Conservation (phyloP, 768 basidiomycete genomes). For the Amanita pseudoporphyria region DNA sequence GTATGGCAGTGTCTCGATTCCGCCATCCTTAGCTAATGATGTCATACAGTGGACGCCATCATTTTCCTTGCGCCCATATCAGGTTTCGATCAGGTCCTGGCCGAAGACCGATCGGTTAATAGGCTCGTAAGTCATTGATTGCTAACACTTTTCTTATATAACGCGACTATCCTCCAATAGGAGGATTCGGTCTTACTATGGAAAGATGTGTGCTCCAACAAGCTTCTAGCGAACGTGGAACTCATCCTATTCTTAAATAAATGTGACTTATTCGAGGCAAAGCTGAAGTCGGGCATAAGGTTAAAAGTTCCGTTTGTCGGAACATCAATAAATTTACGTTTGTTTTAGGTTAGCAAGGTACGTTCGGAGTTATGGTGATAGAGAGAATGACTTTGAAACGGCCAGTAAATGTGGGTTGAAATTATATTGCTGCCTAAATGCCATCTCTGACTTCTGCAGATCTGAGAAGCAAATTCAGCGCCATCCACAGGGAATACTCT, state of each 20-base stretch:
- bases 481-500: conserved; percentile 70
- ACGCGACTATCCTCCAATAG: conserved; percentile 20
- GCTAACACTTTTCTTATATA: background rate
- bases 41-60: conserved; percentile 49
- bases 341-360: conserved; percentile 46
- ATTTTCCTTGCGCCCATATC: conserved; percentile 73
- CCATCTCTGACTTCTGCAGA: conserved; percentile 27
- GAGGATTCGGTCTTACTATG: conserved; percentile 87
- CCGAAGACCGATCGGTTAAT: conserved; percentile 53
- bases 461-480: conserved; percentile 60
- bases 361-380: conserved; percentile 63
- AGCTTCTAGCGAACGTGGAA: conserved; percentile 69
- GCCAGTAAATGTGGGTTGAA: conserved; percentile 56
- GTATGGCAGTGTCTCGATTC: conserved; percentile 1
- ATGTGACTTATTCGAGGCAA: conserved; percentile 70
- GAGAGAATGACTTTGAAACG: conserved; percentile 59
- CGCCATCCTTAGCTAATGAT: background rate
- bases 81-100: conserved; percentile 62
- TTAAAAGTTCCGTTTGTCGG: conserved; percentile 12
- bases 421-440: background rate
- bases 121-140: conserved; percentile 11
- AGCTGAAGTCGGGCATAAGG: conserved; percentile 52
- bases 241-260: conserved; percentile 84
- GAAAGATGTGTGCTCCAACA: conserved; percentile 81
- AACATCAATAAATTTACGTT: background rate